These are phyloP conservation scores for Penicillium cinerascens DNA, from an alignment of 495 filamentous ascomycete species.

Conservation along the genomic window DNA sequence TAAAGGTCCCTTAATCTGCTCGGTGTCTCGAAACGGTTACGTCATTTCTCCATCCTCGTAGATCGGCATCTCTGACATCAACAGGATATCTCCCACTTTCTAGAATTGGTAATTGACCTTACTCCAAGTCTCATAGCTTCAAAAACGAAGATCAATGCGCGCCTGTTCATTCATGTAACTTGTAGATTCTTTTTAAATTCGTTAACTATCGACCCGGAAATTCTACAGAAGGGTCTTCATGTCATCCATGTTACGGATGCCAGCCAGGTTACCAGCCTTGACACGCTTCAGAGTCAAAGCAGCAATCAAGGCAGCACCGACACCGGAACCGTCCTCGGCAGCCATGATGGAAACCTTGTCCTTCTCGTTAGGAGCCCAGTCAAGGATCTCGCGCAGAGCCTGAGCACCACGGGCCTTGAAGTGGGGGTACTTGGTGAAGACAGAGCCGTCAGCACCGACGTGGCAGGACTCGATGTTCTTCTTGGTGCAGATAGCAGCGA, in stretches of 20 bases:
- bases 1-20: no score
- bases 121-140: no score
- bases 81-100: no score
- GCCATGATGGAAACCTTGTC: slow-evolving; percentile 84
- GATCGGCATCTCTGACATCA: no score
- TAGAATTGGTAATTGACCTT: no score
- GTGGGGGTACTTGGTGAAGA: slow-evolving; percentile 98
- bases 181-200: neutral
- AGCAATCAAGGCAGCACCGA: slow-evolving; percentile 93
- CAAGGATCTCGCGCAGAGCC: slow-evolving; percentile 88
- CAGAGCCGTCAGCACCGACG: slow-evolving; percentile 91
- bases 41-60: no score
- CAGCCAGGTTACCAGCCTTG: slow-evolving; percentile 70
- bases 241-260: slow-evolving; percentile 68
- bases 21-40: no score
- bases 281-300: slow-evolving; percentile 87
- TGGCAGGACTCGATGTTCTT: slow-evolving; percentile 85
- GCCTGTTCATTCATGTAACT: neutral
- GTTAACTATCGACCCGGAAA: neutral
- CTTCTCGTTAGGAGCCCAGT: slow-evolving; percentile 74
- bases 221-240: slow-evolving; percentile 37
- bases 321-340: slow-evolving; percentile 91
- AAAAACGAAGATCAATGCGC: no score
- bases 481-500: slow-evolving; percentile 94
- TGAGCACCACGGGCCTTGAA: slow-evolving; percentile 88